Evolutionary conservation across 2,329 filamentous ascomycete genomes (phyloP).

Genomic region (Microsporum canis): DNA sequence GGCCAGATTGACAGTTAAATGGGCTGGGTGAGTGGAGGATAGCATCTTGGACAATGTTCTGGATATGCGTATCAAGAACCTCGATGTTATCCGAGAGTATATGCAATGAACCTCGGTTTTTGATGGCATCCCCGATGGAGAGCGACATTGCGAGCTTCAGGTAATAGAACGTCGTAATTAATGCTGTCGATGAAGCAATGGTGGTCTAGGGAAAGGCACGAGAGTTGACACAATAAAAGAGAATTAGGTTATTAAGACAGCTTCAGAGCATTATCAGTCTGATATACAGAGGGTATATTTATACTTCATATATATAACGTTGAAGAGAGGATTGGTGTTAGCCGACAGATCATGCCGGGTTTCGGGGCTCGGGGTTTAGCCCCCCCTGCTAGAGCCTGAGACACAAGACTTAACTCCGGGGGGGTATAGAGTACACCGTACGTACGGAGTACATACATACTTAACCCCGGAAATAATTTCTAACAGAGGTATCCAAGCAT

Average conservation of each 20-base stretch:
- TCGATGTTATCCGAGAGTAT: not conserved
- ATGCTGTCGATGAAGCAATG: not conserved
- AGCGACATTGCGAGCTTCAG: not conserved
- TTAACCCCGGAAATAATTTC: not conserved
- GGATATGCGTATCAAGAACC: conserved; percentile 27
- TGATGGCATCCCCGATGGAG: not conserved
- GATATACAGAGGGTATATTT: not conserved
- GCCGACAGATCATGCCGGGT: not conserved
- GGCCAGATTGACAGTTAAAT: conserved; percentile 82
- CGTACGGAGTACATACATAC: not conserved
- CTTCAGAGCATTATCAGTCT: not conserved
- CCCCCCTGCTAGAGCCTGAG: not conserved
- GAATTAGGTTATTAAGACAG: not conserved
- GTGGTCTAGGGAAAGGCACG: not conserved
- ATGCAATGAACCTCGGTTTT: not conserved
- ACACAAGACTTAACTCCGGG: not conserved
- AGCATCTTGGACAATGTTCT: conserved; percentile 33
- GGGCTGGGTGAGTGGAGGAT: conserved; percentile 61
- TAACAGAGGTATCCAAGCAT: not conserved
- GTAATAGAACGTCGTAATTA: not conserved
- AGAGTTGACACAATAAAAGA: not conserved
- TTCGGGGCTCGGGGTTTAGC: not conserved
- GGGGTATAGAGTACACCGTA: not conserved
- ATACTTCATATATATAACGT: not conserved
- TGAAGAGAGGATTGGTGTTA: not conserved